Base-by-base conservation (phyloP, 208 protist genomes). In the Leishmania mexicana region DNA sequence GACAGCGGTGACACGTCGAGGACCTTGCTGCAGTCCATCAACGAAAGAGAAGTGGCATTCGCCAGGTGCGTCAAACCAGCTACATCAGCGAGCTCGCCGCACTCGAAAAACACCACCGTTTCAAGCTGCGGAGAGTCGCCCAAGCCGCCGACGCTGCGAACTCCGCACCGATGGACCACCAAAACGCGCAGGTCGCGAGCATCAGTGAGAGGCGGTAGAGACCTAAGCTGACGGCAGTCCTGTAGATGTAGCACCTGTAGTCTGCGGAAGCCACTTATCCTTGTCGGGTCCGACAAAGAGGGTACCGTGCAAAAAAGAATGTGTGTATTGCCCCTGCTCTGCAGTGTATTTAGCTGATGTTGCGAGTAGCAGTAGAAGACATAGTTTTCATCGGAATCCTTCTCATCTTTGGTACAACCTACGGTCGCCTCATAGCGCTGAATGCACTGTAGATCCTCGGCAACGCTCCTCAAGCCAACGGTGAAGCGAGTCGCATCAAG, bases 211-310 rank as follows among this genome's bases (percentile, higher is more conserved):
- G 57, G 38, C 17, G 70, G 78, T 28, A 81, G 42, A 21, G 49
- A 57, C 19, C 42, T 64, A 0, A 81, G 70, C 72, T 68, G 70
- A n/a, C 57, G 70, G 57, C 70, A 81, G 54, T 35, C 70, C 42
- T 81, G 51, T 11, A 75, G 42, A 57, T 81, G 78, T 17, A 81
- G 38, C 13, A 70, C 38, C 17, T 70, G 57, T 35, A 81, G 78
- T 28, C 15, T 2, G 1, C 1, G 45, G 17, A 76, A 35, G 7
- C 35, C 35, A 60, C 54, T 3, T 0, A 76, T 24, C 45, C 65
- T 81, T 8, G 58, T 35, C 3, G 78, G n/a, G 35, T 81, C 78
- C 10, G 78, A 15, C 8, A 76, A 58, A 10, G 78, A 57, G 28
- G 70, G 70, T 67, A 35, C 19, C 35, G 57, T 35, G 28, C 78